Percentiles rank a stretch among this genome's conserved stretches.
phyloP scores from a whole-genome alignment of 768 basidiomycete genomes.

The Hortiboletus campestris region DNA sequence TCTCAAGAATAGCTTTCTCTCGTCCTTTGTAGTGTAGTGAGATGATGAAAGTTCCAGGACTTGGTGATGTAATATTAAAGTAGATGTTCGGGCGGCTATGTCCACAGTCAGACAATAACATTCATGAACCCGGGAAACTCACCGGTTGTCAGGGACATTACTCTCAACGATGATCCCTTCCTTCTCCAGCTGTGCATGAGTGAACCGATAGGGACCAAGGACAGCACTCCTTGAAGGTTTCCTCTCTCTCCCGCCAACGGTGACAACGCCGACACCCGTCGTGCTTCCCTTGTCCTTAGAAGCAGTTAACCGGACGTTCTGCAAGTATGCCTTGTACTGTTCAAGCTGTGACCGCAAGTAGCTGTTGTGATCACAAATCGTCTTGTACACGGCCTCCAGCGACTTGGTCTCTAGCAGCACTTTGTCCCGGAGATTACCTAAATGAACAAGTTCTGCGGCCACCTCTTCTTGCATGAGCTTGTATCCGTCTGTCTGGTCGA shows the following conservation, averaged over 20 bases:
- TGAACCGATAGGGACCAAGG: constrained; percentile 95
- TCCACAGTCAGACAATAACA: neutral
- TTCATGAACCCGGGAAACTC: constrained; percentile 21
- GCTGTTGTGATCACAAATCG: constrained; percentile 98
- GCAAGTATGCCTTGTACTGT: constrained; percentile 98
- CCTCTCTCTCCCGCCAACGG: constrained; percentile 96
- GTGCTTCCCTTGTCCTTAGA: constrained; percentile 86
- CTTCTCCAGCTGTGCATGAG: constrained; percentile 97
- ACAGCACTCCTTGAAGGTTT: constrained; percentile 82
- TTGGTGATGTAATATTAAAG: constrained; percentile 98
- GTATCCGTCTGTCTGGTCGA: constrained; percentile 80
- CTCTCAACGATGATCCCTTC: constrained; percentile 99
- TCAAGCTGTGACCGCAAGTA: constrained; percentile 95
- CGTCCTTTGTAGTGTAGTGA: constrained; percentile 98
- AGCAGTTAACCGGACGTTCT: constrained; percentile 90
- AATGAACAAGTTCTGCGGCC: constrained; percentile 88
- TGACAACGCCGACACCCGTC: constrained; percentile 90
- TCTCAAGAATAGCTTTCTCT: constrained; percentile 98
- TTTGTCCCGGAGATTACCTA: constrained; percentile 96
- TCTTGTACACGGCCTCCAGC: constrained; percentile 97
- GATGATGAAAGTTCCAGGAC: constrained; percentile 98
- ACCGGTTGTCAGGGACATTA: constrained; percentile 98
- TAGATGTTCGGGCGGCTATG: constrained; percentile 93
- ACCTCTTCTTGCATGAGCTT: constrained; percentile 98
- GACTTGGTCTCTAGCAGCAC: constrained; percentile 89